phyloP scores from a whole-genome alignment of 345 rosid species.

The Gynandropsis gynandra region DNA sequence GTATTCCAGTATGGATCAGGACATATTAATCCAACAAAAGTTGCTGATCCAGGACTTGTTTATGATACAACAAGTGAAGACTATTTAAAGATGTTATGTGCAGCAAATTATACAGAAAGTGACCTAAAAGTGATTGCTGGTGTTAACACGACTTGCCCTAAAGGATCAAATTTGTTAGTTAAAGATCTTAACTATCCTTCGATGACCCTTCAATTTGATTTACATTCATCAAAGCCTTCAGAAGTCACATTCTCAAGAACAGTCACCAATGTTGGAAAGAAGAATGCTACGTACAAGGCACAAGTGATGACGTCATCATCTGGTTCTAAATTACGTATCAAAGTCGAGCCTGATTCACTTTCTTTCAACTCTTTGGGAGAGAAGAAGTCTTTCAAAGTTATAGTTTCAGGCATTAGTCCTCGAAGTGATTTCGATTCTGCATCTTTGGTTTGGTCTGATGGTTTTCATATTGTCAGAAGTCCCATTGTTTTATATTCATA shows the following conservation, averaged over 20 bases:
- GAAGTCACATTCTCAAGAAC: conserved; percentile 32
- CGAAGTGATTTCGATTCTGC: conserved; percentile 10
- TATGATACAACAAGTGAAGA: conserved; percentile 27
- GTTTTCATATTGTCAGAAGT: conserved; percentile 26
- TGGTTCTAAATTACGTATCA: conserved; percentile 14
- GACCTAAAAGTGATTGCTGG: conserved; percentile 24
- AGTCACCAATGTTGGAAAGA: conserved; percentile 44
- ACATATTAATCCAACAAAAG: conserved; percentile 39
- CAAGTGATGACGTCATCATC: neutral
- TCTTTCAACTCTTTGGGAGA: conserved; percentile 27
- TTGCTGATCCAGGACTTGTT: conserved; percentile 35
- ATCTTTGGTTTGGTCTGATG: conserved; percentile 30
- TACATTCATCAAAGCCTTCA: conserved; percentile 4
- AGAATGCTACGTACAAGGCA: conserved; percentile 39
- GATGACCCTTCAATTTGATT: conserved; percentile 18
- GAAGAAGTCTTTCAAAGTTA: conserved; percentile 35
- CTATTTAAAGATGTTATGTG: conserved; percentile 38
- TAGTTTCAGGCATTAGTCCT: conserved; percentile 2
- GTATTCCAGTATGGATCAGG: conserved; percentile 57
- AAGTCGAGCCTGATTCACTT: conserved; percentile 32
- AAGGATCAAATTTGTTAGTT: neutral
- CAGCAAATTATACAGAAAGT: conserved; percentile 19
- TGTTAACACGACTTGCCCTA: conserved; percentile 27
- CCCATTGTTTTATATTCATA: conserved; percentile 26
- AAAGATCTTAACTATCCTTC: conserved; percentile 55